Evolutionary conservation across 305 asterid genomes (phyloP), one percentile per base, ranked within the genome.

Genomic region (Fraxinus xanthoxyloides): DNA sequence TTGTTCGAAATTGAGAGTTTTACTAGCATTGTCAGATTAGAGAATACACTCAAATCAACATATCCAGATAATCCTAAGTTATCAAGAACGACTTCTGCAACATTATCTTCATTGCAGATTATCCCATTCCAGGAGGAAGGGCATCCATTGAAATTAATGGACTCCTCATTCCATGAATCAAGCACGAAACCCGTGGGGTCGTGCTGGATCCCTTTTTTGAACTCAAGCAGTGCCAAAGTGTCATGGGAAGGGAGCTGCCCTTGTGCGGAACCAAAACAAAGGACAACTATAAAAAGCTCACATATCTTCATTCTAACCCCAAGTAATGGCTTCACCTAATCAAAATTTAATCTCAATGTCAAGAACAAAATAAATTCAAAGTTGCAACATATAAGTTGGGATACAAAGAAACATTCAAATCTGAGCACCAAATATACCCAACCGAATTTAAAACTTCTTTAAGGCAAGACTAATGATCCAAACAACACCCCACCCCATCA

Each of bases 61-160:
- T 90, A 91, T 2, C 95, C 98, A 4, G 86, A 81, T 77, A 96
- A 81, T 28, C 92, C 93, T 51, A 94, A 84, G 77, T 92, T 86
- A 81, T 96, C 98, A 67, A 96, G 98, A 80, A 90, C 95, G 81
- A 96, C 94, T 0, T 90, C 98, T 3, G 97, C 99, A 61, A 96
- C 98, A 88, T 90, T 93, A 19, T 92, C 94, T 51, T 92, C 97
- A 83, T 88, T 90, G 75, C 99, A 96, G 94, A 94, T 89, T 36
- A 96, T 92, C 40, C 99, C 99, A 80, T 96, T 94, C 99, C 98
- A 96, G 35, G 98, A 92, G 1, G 98, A 90, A 79, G 99, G 99
- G 80, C 99, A 96, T 12, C 98, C 98, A 65, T 96, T 93, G 87
- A 69, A 79, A 40, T 69, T 51, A 21, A 43, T 79, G 30, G 82